phyloP scores from a whole-genome alignment of 106 monocot genomes.

The Platanthera zijinensis region DNA sequence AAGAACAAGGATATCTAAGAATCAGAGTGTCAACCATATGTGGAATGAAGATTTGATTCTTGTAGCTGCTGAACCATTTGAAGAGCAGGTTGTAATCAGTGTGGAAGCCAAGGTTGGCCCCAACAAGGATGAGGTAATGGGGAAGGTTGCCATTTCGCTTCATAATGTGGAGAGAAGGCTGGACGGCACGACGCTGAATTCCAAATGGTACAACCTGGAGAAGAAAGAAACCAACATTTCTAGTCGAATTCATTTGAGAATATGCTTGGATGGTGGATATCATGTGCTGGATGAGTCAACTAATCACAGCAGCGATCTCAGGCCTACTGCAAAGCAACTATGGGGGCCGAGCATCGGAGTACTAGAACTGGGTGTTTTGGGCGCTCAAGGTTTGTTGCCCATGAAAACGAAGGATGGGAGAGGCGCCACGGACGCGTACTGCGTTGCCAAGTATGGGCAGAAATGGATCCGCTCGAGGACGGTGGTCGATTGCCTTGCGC shows the following conservation, averaged over 20 bases:
- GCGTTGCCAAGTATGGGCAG: slow-evolving; percentile 15
- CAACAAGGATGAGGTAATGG: slow-evolving; percentile 9
- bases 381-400: slow-evolving; percentile 2
- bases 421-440: slow-evolving; percentile 6
- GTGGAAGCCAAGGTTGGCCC: slow-evolving; percentile 6
- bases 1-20: not conserved
- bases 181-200: slow-evolving; percentile 9
- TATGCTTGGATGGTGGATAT: slow-evolving; percentile 15
- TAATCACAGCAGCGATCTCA: slow-evolving; percentile 11
- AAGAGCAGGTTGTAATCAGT: slow-evolving; percentile 5
- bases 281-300: slow-evolving; percentile 13
- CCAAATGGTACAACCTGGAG: slow-evolving; percentile 12
- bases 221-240: slow-evolving; percentile 2
- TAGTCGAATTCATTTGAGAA: slow-evolving; percentile 10
- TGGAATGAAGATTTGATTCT: slow-evolving; percentile 13
- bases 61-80: slow-evolving; percentile 10
- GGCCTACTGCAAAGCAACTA: slow-evolving; percentile 8
- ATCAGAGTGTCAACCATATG: not conserved
- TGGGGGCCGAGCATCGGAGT: slow-evolving; percentile 8
- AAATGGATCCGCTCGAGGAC: slow-evolving; percentile 17
- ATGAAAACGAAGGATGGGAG: slow-evolving; percentile 3
- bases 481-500: slow-evolving; percentile 1
- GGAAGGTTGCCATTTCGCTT: slow-evolving; percentile 3
- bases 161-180: slow-evolving; percentile 14
- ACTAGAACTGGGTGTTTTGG: slow-evolving; percentile 11